A percentile compares a stretch with the other conserved stretches of the same genome.
Evolutionary conservation across 2,329 filamentous ascomycete species (phyloP).

Genomic region (Alternaria sp.): DNA sequence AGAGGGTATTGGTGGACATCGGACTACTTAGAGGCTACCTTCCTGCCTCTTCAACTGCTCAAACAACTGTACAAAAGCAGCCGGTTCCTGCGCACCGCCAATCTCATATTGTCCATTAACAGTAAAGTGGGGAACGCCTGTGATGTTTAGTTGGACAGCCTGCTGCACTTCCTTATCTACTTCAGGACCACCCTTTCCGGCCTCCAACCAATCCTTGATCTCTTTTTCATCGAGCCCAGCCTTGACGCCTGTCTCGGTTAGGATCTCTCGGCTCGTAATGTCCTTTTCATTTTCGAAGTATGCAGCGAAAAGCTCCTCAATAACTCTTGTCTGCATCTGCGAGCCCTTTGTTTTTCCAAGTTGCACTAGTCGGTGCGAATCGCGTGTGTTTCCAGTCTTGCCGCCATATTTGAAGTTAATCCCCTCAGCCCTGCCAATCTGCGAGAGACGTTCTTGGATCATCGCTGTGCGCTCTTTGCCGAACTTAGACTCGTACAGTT

Average conservation of each 20-base stretch:
- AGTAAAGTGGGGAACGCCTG: constrained; percentile 77
- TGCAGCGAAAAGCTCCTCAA: constrained; percentile 52
- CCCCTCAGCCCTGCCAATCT: constrained; percentile 69
- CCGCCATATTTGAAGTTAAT: constrained; percentile 78
- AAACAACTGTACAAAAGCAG: constrained; percentile 72
- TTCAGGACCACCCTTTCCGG: constrained; percentile 55
- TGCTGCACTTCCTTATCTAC: constrained; percentile 59
- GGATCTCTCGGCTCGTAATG: constrained; percentile 54
- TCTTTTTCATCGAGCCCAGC: constrained; percentile 57
- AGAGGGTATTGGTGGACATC: background rate
- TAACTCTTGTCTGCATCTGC: constrained; percentile 57
- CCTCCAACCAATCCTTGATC: constrained; percentile 55
- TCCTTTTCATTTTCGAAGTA: constrained; percentile 61
- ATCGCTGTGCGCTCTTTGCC: constrained; percentile 66
- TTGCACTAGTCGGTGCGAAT: constrained; percentile 77
- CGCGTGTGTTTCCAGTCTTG: constrained; percentile 76
- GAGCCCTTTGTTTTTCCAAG: constrained; percentile 66
- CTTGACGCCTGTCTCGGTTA: constrained; percentile 54
- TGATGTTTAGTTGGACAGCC: constrained; percentile 61
- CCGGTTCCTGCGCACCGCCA: constrained; percentile 75
- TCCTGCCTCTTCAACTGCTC: constrained; percentile 63
- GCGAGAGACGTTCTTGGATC: constrained; percentile 66
- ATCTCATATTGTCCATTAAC: constrained; percentile 73
- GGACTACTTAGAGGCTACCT: constrained; percentile 26
- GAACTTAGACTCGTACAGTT: constrained; percentile 70